These are phyloP conservation scores for Graphium sp. DNA, from an alignment of 2,329 filamentous ascomycete genomes.

Conservation along the genomic window DNA sequence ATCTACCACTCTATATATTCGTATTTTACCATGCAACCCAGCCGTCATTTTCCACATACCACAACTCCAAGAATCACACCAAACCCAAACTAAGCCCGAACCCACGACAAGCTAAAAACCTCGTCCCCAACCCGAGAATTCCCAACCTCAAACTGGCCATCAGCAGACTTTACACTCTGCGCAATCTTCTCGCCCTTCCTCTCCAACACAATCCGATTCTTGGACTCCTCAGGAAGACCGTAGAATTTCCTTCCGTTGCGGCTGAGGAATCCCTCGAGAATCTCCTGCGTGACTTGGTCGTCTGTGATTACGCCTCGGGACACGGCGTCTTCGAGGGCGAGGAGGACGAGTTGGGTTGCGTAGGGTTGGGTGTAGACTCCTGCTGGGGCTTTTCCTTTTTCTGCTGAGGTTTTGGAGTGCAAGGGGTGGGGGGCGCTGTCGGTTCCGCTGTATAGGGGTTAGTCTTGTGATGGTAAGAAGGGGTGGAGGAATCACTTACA, in stretches of 20 bases:
- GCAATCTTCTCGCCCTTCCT: conserved; percentile 22
- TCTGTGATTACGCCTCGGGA: conserved; percentile 31
- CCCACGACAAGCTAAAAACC: conserved; percentile 23
- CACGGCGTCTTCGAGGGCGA: conserved; percentile 43
- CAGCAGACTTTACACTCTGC: conserved; percentile 17
- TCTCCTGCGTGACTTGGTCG: conserved; percentile 34
- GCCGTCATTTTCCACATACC: no score
- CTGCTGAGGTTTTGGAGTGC: conserved; percentile 31
- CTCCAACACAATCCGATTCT: conserved; percentile 20
- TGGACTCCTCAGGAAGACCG: conserved; percentile 13
- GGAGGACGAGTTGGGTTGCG: conserved; percentile 46
- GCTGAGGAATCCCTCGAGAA: conserved; percentile 36
- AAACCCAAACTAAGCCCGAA: no score
- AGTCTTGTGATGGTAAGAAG: conserved; percentile 5
- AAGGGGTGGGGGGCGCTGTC: conserved; percentile 50
- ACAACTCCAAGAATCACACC: no score
- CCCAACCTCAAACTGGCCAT: conserved; percentile 23
- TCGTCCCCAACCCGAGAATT: conserved; percentile 21
- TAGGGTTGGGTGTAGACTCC: conserved; percentile 70
- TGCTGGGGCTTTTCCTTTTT: conserved; percentile 40
- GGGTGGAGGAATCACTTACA: conserved; percentile 27
- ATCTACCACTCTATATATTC: no score
- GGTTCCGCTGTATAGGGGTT: conserved; percentile 20
- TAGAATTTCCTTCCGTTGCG: conserved; percentile 37
- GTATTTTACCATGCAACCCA: no score